Base-by-base conservation (phyloP, 352 stramenopile genomes). In the Pythium angustatum region DNA sequence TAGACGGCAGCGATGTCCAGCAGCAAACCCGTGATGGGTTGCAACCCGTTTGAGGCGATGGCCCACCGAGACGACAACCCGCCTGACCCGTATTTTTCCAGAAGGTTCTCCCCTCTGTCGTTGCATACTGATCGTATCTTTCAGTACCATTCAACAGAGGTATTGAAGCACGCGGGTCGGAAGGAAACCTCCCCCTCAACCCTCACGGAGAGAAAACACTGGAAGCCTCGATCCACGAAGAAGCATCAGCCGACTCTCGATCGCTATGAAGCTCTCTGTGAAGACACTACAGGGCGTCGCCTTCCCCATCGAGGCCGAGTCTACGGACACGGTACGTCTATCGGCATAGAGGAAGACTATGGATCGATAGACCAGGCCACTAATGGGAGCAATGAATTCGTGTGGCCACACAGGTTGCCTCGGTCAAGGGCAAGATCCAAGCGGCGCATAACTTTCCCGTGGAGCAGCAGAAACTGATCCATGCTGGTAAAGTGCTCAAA, bases 401-500 rank as follows among this genome's bases (percentile, higher is more conserved):
- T 67, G n/a, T n/a, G n/a, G n/a, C n/a, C n/a, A n/a, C n/a, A n/a
- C n/a, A 96, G 83, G 86, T 96, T 21, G 74, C 71, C 12, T 75
- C 73, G 2, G 85, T 92, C 1, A 96, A 96, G 59, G 66, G 75
- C 58, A 94, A 92, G 72, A 94, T 96, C 57, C 73, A 96, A 56
- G 73, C 69, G 14, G 48, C 79, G 58, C 85, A 96, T 60, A 78
- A 70, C 63, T 94, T 92, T 51, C 73, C 85, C 5, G 81, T 81
- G 31, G 64, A 75, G 0, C 77, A 91, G 66, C 86, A 94, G 65
- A 94, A 94, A 69, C 83, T 96, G 48, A 96, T 96, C 55, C 84
- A 96, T 58, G 83, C 85, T 14, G 84, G 88, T 26, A 96, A 96
- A 73, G 86, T 96, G 50, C 82, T 96, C 45, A 94, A 92, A 67